Conservation (phyloP, 176 grass and related monocot genomes). For the Hordeum marinum region DNA sequence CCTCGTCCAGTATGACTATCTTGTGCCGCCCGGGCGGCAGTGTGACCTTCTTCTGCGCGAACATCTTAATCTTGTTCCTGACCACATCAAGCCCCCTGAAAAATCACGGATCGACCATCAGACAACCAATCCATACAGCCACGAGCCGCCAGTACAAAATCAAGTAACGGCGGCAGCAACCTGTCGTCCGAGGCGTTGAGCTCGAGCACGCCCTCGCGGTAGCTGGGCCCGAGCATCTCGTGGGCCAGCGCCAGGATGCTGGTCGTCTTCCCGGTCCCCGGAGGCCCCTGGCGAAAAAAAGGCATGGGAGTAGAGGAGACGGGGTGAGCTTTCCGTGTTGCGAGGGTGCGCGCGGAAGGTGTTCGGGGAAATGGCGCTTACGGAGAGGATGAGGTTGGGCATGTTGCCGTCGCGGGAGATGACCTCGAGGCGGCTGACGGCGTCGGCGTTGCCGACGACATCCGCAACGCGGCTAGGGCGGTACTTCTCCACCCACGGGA, state of each 20-base stretch:
- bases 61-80: slow-evolving; percentile 99
- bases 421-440: slow-evolving; percentile 80
- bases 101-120: slow-evolving; percentile 11
- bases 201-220: slow-evolving; percentile 83
- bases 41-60: slow-evolving; percentile 96
- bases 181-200: slow-evolving; percentile 96
- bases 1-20: slow-evolving; percentile 90
- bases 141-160: neutral
- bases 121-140: neutral
- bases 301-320: neutral
- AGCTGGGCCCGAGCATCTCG: slow-evolving; percentile 90
- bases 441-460: slow-evolving; percentile 83
- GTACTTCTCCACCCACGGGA: slow-evolving; percentile 99
- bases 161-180: slow-evolving; percentile 19
- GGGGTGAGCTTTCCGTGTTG: neutral
- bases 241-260: slow-evolving; percentile 93
- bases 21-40: slow-evolving; percentile 81
- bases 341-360: neutral
- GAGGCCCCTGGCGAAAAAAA: slow-evolving; percentile 56
- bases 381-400: slow-evolving; percentile 96
- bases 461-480: slow-evolving; percentile 69
- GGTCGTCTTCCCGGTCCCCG: slow-evolving; percentile 91
- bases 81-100: slow-evolving; percentile 91
- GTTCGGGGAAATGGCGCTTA: slow-evolving; percentile 41
- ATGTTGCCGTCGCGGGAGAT: slow-evolving; percentile 93